These are phyloP conservation scores for Adansonia grandidieri DNA, from an alignment of 441 rosid genomes.

Conservation along the genomic window DNA sequence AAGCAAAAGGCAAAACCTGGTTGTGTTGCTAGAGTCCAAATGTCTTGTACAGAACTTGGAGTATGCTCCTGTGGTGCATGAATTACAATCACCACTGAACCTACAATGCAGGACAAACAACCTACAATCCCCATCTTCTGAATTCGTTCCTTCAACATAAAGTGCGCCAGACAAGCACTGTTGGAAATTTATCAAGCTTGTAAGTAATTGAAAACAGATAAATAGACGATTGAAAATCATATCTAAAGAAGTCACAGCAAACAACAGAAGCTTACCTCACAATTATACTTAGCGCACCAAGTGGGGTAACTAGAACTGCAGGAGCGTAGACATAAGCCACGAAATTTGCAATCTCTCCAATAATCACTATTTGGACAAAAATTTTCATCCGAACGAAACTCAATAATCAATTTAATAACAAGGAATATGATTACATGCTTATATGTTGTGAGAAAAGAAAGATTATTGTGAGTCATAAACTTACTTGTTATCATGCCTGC, in stretches of 20 bases:
- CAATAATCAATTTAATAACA: conserved; percentile 9
- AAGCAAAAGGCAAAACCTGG: conserved; percentile 45
- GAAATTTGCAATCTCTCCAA: conserved; percentile 74
- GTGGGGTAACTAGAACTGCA: conserved; percentile 76
- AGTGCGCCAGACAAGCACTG: conserved; percentile 73
- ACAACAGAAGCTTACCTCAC: conserved; percentile 47
- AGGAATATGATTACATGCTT: not conserved
- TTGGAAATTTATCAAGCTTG: conserved; percentile 26
- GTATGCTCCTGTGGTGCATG: conserved; percentile 69
- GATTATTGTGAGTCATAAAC: not conserved
- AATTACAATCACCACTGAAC: conserved; percentile 64
- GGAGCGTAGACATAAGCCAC: conserved; percentile 76
- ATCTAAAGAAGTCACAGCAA: conserved; percentile 5
- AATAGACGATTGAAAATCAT: not conserved
- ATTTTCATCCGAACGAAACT: conserved; percentile 19
- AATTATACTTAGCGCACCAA: conserved; percentile 72
- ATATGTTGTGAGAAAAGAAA: not conserved
- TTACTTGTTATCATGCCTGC: conserved; percentile 21
- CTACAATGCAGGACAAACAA: conserved; percentile 67
- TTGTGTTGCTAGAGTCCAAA: conserved; percentile 65
- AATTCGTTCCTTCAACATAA: conserved; percentile 59
- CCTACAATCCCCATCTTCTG: conserved; percentile 66
- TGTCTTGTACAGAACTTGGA: conserved; percentile 55
- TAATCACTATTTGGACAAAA: conserved; percentile 49
- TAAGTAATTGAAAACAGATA: conserved; percentile 18